Evolutionary conservation across 352 stramenopile species (phyloP).

Genomic region (Globisporangium iwayamae): DNA sequence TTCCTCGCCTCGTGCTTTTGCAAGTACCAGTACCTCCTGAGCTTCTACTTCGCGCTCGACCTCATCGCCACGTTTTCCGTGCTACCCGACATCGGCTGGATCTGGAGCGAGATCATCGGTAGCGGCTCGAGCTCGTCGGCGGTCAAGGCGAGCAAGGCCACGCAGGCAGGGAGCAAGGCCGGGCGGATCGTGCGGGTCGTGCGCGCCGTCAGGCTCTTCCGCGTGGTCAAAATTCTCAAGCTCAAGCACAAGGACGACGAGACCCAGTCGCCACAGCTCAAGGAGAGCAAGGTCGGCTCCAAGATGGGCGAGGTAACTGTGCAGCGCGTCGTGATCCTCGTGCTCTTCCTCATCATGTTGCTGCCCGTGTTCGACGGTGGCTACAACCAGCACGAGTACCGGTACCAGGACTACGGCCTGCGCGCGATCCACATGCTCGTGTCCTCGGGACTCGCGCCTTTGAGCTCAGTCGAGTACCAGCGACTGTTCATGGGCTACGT

Average conservation of each 20-base stretch:
- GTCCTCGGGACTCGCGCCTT: slow-evolving; percentile 38
- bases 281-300: slow-evolving; percentile 87
- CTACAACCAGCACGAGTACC: slow-evolving; percentile 72
- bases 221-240: slow-evolving; percentile 85
- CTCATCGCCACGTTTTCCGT: slow-evolving; percentile 84
- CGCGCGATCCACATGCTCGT: slow-evolving; percentile 70
- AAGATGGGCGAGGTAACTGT: slow-evolving; percentile 88
- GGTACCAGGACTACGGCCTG: slow-evolving; percentile 84
- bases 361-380: slow-evolving; percentile 85
- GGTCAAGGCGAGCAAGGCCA: slow-evolving; percentile 69
- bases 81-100: slow-evolving; percentile 80
- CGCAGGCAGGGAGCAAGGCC: slow-evolving; percentile 69
- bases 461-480: slow-evolving; percentile 42
- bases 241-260: slow-evolving; percentile 74
- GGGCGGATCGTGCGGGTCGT: slow-evolving; percentile 85
- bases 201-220: slow-evolving; percentile 76
- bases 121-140: slow-evolving; percentile 37
- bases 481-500: slow-evolving; percentile 67
- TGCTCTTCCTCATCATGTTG: slow-evolving; percentile 88
- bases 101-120: slow-evolving; percentile 75
- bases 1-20: slow-evolving; percentile 76
- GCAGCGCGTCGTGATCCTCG: slow-evolving; percentile 84
- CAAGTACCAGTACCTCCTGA: slow-evolving; percentile 76
- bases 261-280: slow-evolving; percentile 22
- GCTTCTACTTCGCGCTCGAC: slow-evolving; percentile 91